Conservation (phyloP, 2,329 filamentous ascomycete genomes). For the Ceratocystis variospora region DNA sequence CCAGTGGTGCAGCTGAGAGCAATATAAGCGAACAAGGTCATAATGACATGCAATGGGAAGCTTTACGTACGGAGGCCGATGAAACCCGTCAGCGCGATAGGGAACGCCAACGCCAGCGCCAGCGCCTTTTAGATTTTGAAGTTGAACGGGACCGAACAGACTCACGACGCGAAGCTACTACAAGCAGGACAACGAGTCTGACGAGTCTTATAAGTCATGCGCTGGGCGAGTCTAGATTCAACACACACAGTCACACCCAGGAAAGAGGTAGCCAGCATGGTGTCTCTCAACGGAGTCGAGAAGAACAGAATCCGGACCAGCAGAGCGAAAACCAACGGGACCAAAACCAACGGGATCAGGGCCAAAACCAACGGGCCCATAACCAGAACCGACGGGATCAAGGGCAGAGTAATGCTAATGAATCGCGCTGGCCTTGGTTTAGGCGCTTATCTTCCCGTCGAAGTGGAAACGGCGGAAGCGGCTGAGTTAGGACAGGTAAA, state of each 20-base stretch:
- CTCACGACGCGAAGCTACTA: background rate
- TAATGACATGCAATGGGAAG: background rate
- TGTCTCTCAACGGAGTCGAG: background rate
- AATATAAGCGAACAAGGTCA: background rate
- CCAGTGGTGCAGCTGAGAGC: background rate
- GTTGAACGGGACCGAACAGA: background rate
- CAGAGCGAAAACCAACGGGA: background rate
- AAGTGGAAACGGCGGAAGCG: background rate
- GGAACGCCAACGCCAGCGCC: slow-evolving; percentile 5
- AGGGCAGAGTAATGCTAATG: background rate
- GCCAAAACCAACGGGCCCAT: background rate
- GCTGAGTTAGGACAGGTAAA: background rate
- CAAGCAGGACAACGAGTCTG: background rate
- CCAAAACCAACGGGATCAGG: background rate
- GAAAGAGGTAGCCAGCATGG: background rate
- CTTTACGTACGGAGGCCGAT: background rate
- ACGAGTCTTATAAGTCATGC: background rate
- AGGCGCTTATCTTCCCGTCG: background rate
- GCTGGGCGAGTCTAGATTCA: background rate
- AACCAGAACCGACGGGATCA: background rate
- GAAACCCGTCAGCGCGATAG: slow-evolving; percentile 6
- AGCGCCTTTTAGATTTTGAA: background rate
- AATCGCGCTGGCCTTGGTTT: background rate
- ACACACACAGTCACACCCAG: background rate
- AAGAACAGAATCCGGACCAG: background rate